These are phyloP conservation scores for Mimosa pudica DNA, from an alignment of 306 rosid genomes.

Conservation along the genomic window DNA sequence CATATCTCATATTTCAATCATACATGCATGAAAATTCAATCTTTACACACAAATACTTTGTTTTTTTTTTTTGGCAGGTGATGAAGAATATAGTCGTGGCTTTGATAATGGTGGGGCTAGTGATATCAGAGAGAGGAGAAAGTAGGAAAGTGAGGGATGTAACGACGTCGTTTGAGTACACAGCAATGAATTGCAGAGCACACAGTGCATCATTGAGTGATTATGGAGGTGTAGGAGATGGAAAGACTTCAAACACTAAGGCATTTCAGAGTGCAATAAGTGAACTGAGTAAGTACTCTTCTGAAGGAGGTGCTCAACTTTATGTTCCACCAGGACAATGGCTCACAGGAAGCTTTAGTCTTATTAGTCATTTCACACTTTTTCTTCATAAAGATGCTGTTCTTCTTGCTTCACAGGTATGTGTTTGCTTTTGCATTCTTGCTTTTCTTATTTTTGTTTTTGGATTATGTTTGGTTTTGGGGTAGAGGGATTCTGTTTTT, in stretches of 20 bases:
- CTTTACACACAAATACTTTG: neutral
- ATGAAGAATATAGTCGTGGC: conserved; percentile 1
- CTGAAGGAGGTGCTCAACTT: conserved; percentile 71
- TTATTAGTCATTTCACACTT: conserved; percentile 80
- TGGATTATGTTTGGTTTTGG: neutral
- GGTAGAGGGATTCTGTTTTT: neutral
- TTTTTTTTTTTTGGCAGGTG: conserved; percentile 35
- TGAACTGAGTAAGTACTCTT: conserved; percentile 58
- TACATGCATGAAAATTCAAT: neutral
- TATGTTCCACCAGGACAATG: conserved; percentile 84
- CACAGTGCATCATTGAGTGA: conserved; percentile 72
- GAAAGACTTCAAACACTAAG: conserved; percentile 71
- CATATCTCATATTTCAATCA: neutral
- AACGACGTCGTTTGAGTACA: conserved; percentile 58
- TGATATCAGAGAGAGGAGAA: conserved; percentile 47
- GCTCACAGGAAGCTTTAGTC: conserved; percentile 81
- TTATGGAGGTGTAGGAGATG: conserved; percentile 91
- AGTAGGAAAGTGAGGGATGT: conserved; percentile 43
- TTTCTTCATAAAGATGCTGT: conserved; percentile 72
- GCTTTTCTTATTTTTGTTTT: neutral
- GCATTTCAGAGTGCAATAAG: conserved; percentile 70
- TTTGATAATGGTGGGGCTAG: conserved; percentile 36
- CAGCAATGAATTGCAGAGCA: conserved; percentile 67
- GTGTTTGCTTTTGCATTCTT: neutral
- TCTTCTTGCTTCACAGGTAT: conserved; percentile 83